These are phyloP conservation scores for Seiridium unicorne DNA, from an alignment of 2,329 filamentous ascomycete species.

Conservation along the genomic window DNA sequence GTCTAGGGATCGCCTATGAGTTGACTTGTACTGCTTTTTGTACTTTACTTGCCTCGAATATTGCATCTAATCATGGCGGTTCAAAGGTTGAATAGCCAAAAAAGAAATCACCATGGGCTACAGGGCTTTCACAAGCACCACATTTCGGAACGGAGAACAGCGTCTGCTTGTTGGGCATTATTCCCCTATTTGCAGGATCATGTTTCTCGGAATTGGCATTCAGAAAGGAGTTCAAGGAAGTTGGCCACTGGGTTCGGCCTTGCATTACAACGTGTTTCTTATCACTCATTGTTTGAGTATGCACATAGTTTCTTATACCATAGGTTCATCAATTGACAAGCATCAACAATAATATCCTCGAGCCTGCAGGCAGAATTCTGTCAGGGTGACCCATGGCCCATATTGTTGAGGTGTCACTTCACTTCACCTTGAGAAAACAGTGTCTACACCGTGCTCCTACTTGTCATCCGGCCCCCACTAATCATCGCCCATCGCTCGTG, in stretches of 20 bases:
- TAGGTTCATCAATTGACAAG: background rate
- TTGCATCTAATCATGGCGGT: background rate
- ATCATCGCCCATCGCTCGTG: too few relatives aligned
- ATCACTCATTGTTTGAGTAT: background rate
- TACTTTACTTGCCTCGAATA: background rate
- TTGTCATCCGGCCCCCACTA: too few relatives aligned
- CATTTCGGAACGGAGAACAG: background rate
- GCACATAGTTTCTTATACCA: background rate
- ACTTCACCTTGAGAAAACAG: too few relatives aligned
- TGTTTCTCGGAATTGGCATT: background rate
- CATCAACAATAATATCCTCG: background rate
- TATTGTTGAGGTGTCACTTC: too few relatives aligned
- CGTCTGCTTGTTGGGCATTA: background rate
- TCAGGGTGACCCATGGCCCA: too few relatives aligned
- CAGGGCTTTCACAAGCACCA: background rate
- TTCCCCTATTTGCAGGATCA: background rate
- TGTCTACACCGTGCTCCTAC: too few relatives aligned
- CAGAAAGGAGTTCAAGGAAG: background rate
- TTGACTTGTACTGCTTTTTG: background rate
- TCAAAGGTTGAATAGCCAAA: background rate
- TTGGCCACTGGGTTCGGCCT: background rate
- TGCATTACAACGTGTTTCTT: background rate
- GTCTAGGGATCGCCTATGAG: slow-evolving; percentile 17
- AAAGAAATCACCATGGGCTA: background rate
- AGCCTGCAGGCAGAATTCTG: too few relatives aligned